Evolutionary conservation across 2,329 filamentous ascomycete genomes (phyloP).

Genomic region (Colletotrichum somersetense): DNA sequence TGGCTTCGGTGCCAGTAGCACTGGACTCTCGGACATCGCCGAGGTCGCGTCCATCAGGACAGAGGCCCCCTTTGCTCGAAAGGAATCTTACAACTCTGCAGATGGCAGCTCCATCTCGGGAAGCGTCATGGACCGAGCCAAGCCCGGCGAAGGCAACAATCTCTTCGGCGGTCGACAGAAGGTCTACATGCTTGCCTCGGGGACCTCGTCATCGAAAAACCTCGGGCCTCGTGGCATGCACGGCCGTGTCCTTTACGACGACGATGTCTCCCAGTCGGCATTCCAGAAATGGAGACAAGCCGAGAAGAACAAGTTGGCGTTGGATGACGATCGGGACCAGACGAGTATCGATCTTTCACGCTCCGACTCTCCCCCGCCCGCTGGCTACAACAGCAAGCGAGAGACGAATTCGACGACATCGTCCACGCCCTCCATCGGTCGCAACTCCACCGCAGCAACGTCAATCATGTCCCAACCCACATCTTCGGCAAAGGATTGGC

Average conservation of each 20-base stretch:
- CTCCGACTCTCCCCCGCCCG: constrained; percentile 68
- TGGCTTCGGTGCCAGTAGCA: constrained; percentile 60
- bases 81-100: constrained; percentile 74
- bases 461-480: constrained; percentile 83
- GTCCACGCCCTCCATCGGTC: constrained; percentile 73
- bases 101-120: constrained; percentile 74
- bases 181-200: constrained; percentile 84
- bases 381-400: constrained; percentile 78
- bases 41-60: constrained; percentile 87
- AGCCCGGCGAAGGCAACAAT: constrained; percentile 90
- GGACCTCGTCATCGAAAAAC: constrained; percentile 58
- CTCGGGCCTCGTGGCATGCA: constrained; percentile 63
- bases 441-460: constrained; percentile 88
- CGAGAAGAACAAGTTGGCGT: constrained; percentile 66
- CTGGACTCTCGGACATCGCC: constrained; percentile 82
- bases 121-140: constrained; percentile 86
- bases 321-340: constrained; percentile 55
- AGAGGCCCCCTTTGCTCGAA: constrained; percentile 67
- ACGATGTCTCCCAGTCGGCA: constrained; percentile 84
- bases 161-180: constrained; percentile 97
- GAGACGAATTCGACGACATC: constrained; percentile 91
- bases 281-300: constrained; percentile 82
- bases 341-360: constrained; percentile 50
- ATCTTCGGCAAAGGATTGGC: constrained; percentile 64
- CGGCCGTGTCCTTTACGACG: constrained; percentile 82